Percentiles rank a stretch among this genome's conserved stretches.
These are phyloP conservation scores for Tetrahymena thermophila DNA, from an alignment of 73 alveolate species.

Conservation along the genomic window DNA sequence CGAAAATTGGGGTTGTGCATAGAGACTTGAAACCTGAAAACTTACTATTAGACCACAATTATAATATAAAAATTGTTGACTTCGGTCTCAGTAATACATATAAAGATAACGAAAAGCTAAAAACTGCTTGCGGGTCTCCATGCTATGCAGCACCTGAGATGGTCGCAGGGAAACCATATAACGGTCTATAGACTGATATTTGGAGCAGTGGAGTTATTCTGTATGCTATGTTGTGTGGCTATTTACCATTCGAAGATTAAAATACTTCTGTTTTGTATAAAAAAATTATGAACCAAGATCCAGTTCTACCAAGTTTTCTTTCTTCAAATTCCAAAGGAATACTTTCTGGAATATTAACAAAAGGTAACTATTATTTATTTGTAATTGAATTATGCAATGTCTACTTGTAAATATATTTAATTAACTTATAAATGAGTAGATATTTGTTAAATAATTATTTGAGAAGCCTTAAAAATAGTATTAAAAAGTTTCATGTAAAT, in stretches of 20 bases:
- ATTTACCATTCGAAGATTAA: conserved; percentile 57
- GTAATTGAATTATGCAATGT: neutral
- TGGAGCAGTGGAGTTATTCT: conserved; percentile 57
- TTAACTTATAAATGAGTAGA: too few species aligned
- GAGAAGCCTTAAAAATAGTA: too few species aligned
- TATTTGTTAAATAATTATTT: too few species aligned
- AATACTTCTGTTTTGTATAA: conserved; percentile 26
- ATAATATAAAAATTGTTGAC: conserved; percentile 58
- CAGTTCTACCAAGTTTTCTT: neutral
- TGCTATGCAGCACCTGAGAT: conserved; percentile 68
- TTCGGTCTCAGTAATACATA: conserved; percentile 48
- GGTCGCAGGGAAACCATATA: conserved; percentile 49
- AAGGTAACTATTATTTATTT: neutral
- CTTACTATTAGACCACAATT: conserved; percentile 51
- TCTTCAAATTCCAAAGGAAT: conserved; percentile 30
- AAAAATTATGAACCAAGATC: conserved; percentile 32
- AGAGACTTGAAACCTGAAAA: conserved; percentile 88
- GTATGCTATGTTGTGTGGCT: conserved; percentile 61
- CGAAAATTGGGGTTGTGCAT: conserved; percentile 71
- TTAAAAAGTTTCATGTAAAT: too few species aligned
- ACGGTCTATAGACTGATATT: conserved; percentile 47
- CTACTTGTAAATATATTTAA: neutral
- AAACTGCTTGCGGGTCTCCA: conserved; percentile 64
- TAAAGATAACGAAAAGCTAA: conserved; percentile 8
- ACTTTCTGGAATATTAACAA: conserved; percentile 7